phyloP scores from a whole-genome alignment of 352 stramenopile genomes.

The Phytophthora tentaculata region DNA sequence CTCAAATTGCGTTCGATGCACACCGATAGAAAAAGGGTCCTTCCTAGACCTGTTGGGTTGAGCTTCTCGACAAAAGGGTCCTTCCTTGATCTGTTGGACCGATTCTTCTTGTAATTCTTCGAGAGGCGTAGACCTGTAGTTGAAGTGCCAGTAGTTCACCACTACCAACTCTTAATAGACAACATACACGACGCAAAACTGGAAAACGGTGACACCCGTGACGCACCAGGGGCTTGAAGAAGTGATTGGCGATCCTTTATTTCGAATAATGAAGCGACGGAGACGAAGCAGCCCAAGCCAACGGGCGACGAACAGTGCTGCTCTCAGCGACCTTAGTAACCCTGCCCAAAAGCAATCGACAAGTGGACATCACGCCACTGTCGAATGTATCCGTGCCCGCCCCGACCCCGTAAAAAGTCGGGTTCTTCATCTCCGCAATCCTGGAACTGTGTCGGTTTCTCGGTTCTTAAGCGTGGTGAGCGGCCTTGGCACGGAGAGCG shows the following conservation, averaged over 20 bases:
- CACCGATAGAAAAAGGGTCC: no score
- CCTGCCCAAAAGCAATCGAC: constrained; percentile 27
- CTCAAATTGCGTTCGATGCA: no score
- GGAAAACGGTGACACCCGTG: constrained; percentile 17
- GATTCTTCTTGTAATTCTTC: constrained; percentile 7
- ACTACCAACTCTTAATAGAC: not conserved
- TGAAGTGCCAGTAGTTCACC: not conserved
- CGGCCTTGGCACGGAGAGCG: constrained; percentile 95
- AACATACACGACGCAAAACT: constrained; percentile 5
- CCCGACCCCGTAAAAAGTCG: constrained; percentile 36
- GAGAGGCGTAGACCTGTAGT: not conserved
- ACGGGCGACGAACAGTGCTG: constrained; percentile 20
- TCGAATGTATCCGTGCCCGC: constrained; percentile 31
- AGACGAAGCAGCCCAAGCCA: constrained; percentile 36
- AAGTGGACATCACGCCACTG: constrained; percentile 38
- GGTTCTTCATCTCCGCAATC: constrained; percentile 42
- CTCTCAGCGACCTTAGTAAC: constrained; percentile 25
- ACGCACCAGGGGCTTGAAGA: constrained; percentile 40
- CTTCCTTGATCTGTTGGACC: not conserved
- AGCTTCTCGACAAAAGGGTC: no score
- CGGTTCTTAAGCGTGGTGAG: constrained; percentile 65
- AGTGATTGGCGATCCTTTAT: constrained; percentile 79
- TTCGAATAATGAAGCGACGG: constrained; percentile 80
- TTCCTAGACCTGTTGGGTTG: no score
- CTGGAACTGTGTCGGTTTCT: constrained; percentile 53